Evolutionary conservation across 2,329 filamentous ascomycete species (phyloP).

Genomic region (Endocalyx cinctus): DNA sequence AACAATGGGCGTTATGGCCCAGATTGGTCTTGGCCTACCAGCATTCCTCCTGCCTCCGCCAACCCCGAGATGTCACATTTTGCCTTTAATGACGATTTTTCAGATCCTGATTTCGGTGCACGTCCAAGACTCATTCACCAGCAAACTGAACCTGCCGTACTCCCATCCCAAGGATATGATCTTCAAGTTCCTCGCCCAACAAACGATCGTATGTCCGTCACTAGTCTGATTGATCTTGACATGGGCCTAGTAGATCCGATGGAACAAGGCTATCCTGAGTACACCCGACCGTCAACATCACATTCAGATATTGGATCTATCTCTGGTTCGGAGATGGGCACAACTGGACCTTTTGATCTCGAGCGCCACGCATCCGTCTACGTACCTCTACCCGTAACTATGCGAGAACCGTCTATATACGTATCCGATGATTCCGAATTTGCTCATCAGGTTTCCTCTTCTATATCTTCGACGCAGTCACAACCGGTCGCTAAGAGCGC

Average conservation of each 20-base stretch:
- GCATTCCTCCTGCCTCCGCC: constrained; percentile 47
- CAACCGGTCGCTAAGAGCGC: too few relatives aligned
- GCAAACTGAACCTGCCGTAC: constrained; percentile 43
- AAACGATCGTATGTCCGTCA: constrained; percentile 37
- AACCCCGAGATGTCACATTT: constrained; percentile 50
- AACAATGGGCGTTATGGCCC: constrained; percentile 47
- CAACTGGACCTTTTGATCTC: constrained; percentile 56
- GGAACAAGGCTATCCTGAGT: constrained; percentile 45
- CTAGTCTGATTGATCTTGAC: constrained; percentile 50
- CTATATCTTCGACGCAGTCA: too few relatives aligned
- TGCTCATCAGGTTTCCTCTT: constrained; percentile 31
- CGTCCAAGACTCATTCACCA: constrained; percentile 46
- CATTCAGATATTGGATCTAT: constrained; percentile 55
- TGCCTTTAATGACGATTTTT: constrained; percentile 35
- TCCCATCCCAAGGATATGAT: constrained; percentile 38
- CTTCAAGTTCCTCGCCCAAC: constrained; percentile 31
- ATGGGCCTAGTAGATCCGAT: constrained; percentile 48
- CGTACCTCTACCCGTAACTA: constrained; percentile 30
- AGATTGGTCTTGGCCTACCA: constrained; percentile 56
- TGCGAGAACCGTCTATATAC: constrained; percentile 55
- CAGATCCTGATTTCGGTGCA: constrained; percentile 23
- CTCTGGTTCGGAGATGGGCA: constrained; percentile 51
- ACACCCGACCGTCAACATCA: constrained; percentile 51
- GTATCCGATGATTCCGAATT: constrained; percentile 55
- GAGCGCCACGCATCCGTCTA: constrained; percentile 59